Base-by-base conservation (phyloP, 257 asterid genomes). In the Gentiana straminea region DNA sequence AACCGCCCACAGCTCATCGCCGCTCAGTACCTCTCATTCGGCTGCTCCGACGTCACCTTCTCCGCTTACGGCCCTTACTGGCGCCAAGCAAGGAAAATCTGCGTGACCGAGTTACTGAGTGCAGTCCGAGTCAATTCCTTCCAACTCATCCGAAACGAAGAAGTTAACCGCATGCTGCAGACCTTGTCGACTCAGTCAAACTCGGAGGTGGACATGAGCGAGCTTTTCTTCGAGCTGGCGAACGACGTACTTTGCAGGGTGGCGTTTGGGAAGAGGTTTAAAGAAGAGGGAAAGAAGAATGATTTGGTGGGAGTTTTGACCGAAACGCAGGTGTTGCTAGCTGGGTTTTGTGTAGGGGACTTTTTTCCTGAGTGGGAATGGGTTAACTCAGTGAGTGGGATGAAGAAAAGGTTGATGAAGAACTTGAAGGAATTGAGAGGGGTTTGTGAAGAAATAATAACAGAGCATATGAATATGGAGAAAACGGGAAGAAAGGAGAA, bases 1-100 rank as follows among this genome's bases (percentile, higher is more conserved):
- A 67, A 60, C 67, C 71, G 80, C 3, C 77, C 80, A 10, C 71
- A 67, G 13, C 63, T 70, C 60, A 32, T 70, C 4, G 59, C 76
- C 3, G 80, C 76, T 55, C 68, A 67, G 53, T 66, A 63, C 68
- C 65, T 70, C 3, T 66, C 80, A 9, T 74, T 70, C 36, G 74
- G 71, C 8, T 70, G 76, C 54, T 74, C 80, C 0, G 80, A 74
- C 38, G 54, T 74, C 50, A 74, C 77, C 1, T 74, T 70, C 61
- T 70, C 76, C 50, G 62, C 54, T 7, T 70, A 74, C 68, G 76
- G 80, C 7, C 76, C 80, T 0, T 74, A 74, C 9, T 74, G 80
- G 80, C 73, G 80, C 2, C 76, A 73, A 45, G 72, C 64, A 2
- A 65, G 78, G 39, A 73, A 64, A 33, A 50, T 73, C 43, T 73